Evolutionary conservation across 2,329 filamentous ascomycete genomes (phyloP), one percentile per base, ranked within the genome.

Genomic region (Aspergillus brasiliensis): DNA sequence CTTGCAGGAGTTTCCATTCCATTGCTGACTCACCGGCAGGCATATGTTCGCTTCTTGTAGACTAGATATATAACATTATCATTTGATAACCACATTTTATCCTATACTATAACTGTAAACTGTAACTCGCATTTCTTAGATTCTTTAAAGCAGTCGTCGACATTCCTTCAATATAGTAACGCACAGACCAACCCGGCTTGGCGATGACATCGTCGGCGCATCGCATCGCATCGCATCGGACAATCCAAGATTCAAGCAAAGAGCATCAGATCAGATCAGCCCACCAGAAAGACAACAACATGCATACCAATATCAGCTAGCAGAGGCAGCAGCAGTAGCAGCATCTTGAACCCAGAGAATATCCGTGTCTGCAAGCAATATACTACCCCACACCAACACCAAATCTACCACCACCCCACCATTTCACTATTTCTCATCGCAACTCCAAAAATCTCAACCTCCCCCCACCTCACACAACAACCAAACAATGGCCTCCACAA

Each of bases 171-270:
- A 19, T 48, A 56, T 38, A 42, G 7, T 38, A 34, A 58, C 62
- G 69, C 71, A 73, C 71, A 65, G 70, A 67, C 71, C 69, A 71
- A 10, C n/a, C 15, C 67, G 64, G 62, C 71, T 73, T 73, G 71
- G 71, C 69, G 25, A 71, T 74, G 66, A 70, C 69, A 70, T 70
- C 64, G 61, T 63, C 60, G 56, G 42, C 46, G 46, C 25, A 58
- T 28, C 27, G 42, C 40, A 51, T 42, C 38, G 37, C 23, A 48
- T 48, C 44, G 44, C 44, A 28, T 48, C 21, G 27, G n/a, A 17
- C 25, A 28, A 17, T 31, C 25, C n/a, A 27, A 27, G 23, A n/a
- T 13, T 5, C 15, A 28, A 28, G 8, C 31, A 34, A 34, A 34
- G 31, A 34, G 31, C 31, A 34, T 34, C 31, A 34, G 31, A 44